Conservation (phyloP, 495 filamentous ascomycete genomes). For the Xanthoparmelia taractica region DNA sequence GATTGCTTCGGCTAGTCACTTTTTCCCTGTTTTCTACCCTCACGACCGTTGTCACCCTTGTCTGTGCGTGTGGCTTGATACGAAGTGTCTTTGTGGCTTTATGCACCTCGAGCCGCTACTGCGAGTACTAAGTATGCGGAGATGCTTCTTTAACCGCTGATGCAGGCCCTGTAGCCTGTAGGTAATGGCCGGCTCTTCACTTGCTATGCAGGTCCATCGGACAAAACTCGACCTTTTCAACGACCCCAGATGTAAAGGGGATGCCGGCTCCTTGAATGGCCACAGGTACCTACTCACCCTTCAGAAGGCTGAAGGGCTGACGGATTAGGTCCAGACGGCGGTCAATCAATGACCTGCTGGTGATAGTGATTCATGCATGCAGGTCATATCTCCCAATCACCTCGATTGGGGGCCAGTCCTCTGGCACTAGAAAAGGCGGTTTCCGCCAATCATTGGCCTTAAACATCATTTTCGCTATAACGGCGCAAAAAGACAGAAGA, state of each 20-base stretch:
- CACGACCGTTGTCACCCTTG: slow-evolving; percentile 6
- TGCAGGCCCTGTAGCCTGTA: not conserved
- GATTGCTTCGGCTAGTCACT: slow-evolving; percentile 1
- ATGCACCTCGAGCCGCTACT: not conserved
- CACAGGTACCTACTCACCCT: not conserved
- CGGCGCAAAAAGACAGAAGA: not conserved
- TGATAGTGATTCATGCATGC: slow-evolving; percentile 5
- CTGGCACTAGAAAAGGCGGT: slow-evolving; percentile 2
- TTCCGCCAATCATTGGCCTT: slow-evolving; percentile 11
- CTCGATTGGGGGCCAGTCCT: not conserved
- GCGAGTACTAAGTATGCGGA: not conserved
- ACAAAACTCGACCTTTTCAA: not conserved
- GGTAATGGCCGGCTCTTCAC: not conserved
- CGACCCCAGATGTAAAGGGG: not conserved
- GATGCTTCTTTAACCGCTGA: slow-evolving; percentile 3
- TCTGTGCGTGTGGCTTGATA: slow-evolving; percentile 17
- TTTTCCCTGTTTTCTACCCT: not conserved
- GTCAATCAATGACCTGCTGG: slow-evolving; percentile 5
- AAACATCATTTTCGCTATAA: not conserved
- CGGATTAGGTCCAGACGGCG: not conserved
- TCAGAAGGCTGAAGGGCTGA: slow-evolving; percentile 6
- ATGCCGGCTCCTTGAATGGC: slow-evolving; percentile 1
- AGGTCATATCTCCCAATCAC: slow-evolving; percentile 9
- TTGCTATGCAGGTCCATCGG: slow-evolving; percentile 2
- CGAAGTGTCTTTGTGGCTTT: slow-evolving; percentile 5